phyloP scores from a whole-genome alignment of 2,329 filamentous ascomycete genomes.

The Chlorencoelia australis region DNA sequence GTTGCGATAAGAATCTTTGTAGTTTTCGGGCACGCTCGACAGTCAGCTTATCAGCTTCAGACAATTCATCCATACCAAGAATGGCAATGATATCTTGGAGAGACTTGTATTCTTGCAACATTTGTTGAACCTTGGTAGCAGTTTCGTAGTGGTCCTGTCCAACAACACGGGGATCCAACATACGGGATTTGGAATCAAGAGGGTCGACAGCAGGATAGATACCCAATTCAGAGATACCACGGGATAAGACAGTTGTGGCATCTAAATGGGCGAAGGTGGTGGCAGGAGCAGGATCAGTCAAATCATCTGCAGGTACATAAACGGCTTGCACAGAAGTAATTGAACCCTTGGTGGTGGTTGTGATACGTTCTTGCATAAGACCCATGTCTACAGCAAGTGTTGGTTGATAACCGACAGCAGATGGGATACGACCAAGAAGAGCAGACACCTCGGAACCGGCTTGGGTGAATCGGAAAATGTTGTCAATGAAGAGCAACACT shows the following conservation, averaged over 20 bases:
- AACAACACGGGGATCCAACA: conserved; percentile 97
- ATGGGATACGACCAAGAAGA: conserved; percentile 97
- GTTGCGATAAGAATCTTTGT: conserved; percentile 99
- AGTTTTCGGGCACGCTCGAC: conserved; percentile 99
- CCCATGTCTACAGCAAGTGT: conserved; percentile 98
- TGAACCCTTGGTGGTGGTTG: conserved; percentile 98
- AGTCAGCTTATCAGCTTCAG: conserved; percentile 97
- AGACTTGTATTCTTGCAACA: conserved; percentile 99
- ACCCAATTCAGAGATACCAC: conserved; percentile 99
- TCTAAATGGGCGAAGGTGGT: conserved; percentile 99
- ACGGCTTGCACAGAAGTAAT: conserved; percentile 99
- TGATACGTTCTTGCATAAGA: conserved; percentile 99
- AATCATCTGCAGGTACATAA: conserved; percentile 99
- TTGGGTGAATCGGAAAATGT: conserved; percentile 99
- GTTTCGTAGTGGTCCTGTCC: conserved; percentile 96
- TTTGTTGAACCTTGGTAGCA: conserved; percentile 93
- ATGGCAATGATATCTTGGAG: conserved; percentile 99
- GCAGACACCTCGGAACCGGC: conserved; percentile 99
- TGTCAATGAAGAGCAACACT: conserved; percentile 99
- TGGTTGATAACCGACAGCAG: conserved; percentile 99
- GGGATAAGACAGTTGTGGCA: conserved; percentile 99
- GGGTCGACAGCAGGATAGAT: conserved; percentile 99
- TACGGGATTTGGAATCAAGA: conserved; percentile 98
- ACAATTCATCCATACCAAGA: conserved; percentile 97
- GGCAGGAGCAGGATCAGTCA: conserved; percentile 98